Base-by-base conservation (phyloP, 2,329 filamentous ascomycete species). In the Gnomoniopsis smithogilvyi region DNA sequence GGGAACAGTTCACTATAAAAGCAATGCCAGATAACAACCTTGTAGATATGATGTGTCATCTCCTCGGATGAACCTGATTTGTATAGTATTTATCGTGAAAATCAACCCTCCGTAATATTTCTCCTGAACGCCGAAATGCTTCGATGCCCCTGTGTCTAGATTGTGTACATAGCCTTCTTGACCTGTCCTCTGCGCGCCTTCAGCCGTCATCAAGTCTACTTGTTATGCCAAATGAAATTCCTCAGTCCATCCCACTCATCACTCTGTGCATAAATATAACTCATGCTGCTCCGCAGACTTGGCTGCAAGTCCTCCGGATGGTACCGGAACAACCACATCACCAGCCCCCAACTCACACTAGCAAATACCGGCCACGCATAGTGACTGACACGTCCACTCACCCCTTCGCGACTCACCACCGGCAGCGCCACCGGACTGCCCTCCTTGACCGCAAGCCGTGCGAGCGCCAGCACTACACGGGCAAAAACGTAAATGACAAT, bases 401-500 rank as follows among this genome's bases (percentile, higher is more conserved):
- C 64, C 63, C 73, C 65, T 72, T 83, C 78, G 61, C 69, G 72
- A 63, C 78, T 87, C 53, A 85, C 70, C 33, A 75, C 43, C 38
- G 82, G 76, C 60, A 87, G 68, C 56, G 81, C 81, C 59, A 63
- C 36, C 2, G 58, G 58, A 24, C 69, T 68, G 47, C 79, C 79
- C 2, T 83, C 83, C 73, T 91, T 88, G 63, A 98, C 86, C 58
- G 90, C 85, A 59, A 98, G 78, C 69, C 92, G 91, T 34, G 93
- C 95, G 24, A 96, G 77, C 10, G 91, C 91, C 36, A 99, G 84
- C 62, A 89, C 82, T 17, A 97, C 95, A 65, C 95, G 87, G 51
- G 95, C 95, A 71, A 97, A 97, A 63, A 99, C 90, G 78, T 99
- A 99, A 68, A 98, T 91, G 73, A 96, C 92, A 72, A 99, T 99